Evolutionary conservation across 495 filamentous ascomycete species (phyloP).

Genomic region (Tuber brumale): DNA sequence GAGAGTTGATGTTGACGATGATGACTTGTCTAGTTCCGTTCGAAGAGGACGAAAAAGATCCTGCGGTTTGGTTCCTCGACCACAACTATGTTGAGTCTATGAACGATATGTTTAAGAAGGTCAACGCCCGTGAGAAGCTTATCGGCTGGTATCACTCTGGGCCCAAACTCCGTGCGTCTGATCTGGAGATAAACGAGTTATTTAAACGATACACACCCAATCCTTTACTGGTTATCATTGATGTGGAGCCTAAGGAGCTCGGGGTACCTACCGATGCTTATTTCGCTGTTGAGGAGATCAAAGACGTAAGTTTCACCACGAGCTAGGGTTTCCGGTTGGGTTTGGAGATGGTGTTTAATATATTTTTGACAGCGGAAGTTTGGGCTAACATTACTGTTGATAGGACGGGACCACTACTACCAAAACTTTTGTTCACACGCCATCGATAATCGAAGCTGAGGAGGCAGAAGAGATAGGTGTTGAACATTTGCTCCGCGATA

Average conservation of each 20-base stretch:
- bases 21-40: slow-evolving; percentile 67
- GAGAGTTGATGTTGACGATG: slow-evolving; percentile 24
- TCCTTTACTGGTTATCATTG: slow-evolving; percentile 92
- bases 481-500: slow-evolving; percentile 94
- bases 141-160: slow-evolving; percentile 99
- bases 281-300: slow-evolving; percentile 99
- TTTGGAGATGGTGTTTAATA: slow-evolving; percentile 12
- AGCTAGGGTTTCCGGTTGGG: not conserved
- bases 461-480: slow-evolving; percentile 99
- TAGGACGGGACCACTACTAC: slow-evolving; percentile 96
- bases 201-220: slow-evolving; percentile 99
- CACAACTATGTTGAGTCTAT: slow-evolving; percentile 99
- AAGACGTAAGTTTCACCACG: slow-evolving; percentile 65
- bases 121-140: slow-evolving; percentile 97
- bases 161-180: slow-evolving; percentile 90
- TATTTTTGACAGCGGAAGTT: slow-evolving; percentile 9
- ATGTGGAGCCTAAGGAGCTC: slow-evolving; percentile 96
- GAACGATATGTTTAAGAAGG: slow-evolving; percentile 99
- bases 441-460: slow-evolving; percentile 96
- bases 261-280: slow-evolving; percentile 98
- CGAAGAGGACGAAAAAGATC: slow-evolving; percentile 97
- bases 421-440: slow-evolving; percentile 98
- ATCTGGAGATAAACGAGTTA: slow-evolving; percentile 98
- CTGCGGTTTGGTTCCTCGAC: slow-evolving; percentile 97
- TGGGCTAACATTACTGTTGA: slow-evolving; percentile 13